Evolutionary conservation across 2,329 filamentous ascomycete species (phyloP).

Genomic region (Fusarium irregulare): DNA sequence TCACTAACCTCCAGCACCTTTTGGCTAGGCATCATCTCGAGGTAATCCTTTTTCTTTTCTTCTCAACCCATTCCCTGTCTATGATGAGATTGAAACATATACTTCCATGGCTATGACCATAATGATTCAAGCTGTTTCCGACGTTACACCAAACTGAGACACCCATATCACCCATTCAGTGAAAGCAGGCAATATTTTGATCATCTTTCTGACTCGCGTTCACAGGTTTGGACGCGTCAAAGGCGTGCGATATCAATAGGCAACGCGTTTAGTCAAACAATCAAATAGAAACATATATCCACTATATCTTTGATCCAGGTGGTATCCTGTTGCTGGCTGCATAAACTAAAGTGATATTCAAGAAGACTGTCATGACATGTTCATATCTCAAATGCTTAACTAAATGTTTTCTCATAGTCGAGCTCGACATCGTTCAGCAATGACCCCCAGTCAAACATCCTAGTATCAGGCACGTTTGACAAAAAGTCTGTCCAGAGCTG

Average conservation of each 20-base stretch:
- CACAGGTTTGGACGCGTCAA: neutral
- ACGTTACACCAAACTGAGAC: slow-evolving; percentile 7
- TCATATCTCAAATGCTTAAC: neutral
- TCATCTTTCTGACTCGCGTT: neutral
- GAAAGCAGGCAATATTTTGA: rapidly evolving
- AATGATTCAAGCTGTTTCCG: slow-evolving; percentile 23
- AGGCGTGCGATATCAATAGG: rapidly evolving
- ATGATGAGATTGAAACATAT: slow-evolving; percentile 23
- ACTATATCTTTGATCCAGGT: rapidly evolving
- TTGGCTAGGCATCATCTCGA: neutral
- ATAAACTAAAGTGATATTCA: neutral
- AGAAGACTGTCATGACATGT: neutral
- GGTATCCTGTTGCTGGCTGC: neutral
- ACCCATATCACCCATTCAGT: rapidly evolving
- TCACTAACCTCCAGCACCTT: neutral
- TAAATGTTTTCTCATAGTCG: neutral
- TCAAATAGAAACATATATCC: neutral
- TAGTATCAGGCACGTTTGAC: slow-evolving; percentile 1
- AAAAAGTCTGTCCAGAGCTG: slow-evolving; percentile 15
- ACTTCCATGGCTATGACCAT: slow-evolving; percentile 26
- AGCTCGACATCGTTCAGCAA: neutral
- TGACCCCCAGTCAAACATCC: slow-evolving; percentile 7
- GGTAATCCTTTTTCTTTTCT: neutral
- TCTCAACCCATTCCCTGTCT: neutral
- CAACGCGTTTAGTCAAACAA: rapidly evolving